These are phyloP conservation scores for Alternaria tenuissima DNA, from an alignment of 2,329 filamentous ascomycete species.

Conservation along the genomic window DNA sequence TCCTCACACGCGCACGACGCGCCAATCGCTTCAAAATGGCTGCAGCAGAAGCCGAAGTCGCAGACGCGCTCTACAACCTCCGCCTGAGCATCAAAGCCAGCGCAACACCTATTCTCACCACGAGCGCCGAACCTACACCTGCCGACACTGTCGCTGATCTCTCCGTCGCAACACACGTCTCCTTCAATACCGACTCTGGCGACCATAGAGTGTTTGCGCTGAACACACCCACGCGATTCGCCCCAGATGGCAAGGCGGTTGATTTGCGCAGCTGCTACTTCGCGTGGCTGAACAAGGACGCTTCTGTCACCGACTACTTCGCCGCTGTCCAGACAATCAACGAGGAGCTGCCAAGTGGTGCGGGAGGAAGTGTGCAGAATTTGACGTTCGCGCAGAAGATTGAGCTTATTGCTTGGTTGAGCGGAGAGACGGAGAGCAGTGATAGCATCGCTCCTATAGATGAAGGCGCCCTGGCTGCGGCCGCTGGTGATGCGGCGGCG, in stretches of 20 bases:
- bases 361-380: conserved; percentile 78
- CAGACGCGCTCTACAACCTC: conserved; percentile 82
- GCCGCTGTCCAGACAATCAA: conserved; percentile 81
- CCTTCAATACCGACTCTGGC: conserved; percentile 71
- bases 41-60: conserved; percentile 43
- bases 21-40: conserved; percentile 20
- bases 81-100: conserved; percentile 80
- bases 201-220: conserved; percentile 70
- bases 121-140: conserved; percentile 69
- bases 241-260: conserved; percentile 72
- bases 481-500: conserved; percentile 61
- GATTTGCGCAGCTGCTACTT: conserved; percentile 96
- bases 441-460: conserved; percentile 90
- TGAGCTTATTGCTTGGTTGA: conserved; percentile 92
- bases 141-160: conserved; percentile 70
- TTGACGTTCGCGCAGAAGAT: conserved; percentile 90
- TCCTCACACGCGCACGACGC: conserved; percentile 21
- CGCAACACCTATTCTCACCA: conserved; percentile 75
- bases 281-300: conserved; percentile 92
- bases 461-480: conserved; percentile 61
- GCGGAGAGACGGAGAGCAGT: conserved; percentile 80
- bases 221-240: conserved; percentile 81
- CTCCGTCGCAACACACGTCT: conserved; percentile 63
- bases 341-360: conserved; percentile 71
- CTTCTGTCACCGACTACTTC: conserved; percentile 90